Conservation (phyloP, 192 early-diverging fungal species). For the Chytriomyces hyalinus region DNA sequence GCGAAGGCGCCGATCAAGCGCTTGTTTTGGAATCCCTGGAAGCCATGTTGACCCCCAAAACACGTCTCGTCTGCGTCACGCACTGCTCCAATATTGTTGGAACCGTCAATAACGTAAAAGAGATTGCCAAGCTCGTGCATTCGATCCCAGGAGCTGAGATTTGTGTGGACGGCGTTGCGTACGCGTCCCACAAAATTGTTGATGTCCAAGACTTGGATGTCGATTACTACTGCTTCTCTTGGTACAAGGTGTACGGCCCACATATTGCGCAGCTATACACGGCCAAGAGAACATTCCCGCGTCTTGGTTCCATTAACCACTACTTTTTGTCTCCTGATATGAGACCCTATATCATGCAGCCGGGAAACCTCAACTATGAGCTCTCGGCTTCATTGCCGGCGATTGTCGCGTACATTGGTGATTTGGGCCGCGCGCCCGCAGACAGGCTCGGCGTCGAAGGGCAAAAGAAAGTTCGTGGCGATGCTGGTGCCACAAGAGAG, state of each 20-base stretch:
- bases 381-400: constrained; percentile 23
- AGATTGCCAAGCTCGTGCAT: constrained; percentile 24
- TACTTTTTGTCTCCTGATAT: constrained; percentile 10
- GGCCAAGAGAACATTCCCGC: not conserved
- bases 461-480: not conserved
- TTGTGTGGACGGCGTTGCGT: constrained; percentile 42
- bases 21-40: constrained; percentile 6
- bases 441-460: not conserved
- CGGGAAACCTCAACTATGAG: constrained; percentile 38
- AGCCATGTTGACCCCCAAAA: constrained; percentile 22
- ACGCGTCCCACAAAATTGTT: constrained; percentile 26
- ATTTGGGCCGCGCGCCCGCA: not conserved
- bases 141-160: constrained; percentile 27
- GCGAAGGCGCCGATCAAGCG: constrained; percentile 1
- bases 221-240: constrained; percentile 40
- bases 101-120: constrained; percentile 28
- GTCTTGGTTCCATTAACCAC: constrained; percentile 9
- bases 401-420: constrained; percentile 22
- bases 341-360: constrained; percentile 30
- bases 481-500: not conserved
- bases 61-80: constrained; percentile 29
- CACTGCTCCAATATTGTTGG: constrained; percentile 36
- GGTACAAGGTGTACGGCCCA: constrained; percentile 43
- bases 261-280: constrained; percentile 34
- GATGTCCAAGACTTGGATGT: constrained; percentile 33